Base-by-base conservation (phyloP, 371 early-diverging fungal species). In the Saksenaea vasiformis region DNA sequence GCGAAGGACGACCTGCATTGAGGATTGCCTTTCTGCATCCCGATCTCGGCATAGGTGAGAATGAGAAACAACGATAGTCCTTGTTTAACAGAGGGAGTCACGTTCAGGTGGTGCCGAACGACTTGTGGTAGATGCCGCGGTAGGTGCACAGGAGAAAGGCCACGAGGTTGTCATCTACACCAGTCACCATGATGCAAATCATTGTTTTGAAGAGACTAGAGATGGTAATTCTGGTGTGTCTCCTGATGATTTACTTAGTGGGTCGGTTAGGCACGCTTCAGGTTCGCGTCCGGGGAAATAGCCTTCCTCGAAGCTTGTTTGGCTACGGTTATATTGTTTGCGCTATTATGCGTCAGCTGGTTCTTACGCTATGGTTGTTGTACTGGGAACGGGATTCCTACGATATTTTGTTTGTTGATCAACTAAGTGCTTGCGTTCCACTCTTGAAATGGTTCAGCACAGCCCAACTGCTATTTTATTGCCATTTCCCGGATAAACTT, bases 401-500 rank as follows among this genome's bases (percentile, higher is more conserved):
- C 60, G 96, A 97, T 69, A 83, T 94, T 7, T 65, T 94, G n/a
- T 74, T 98, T 58, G 89, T 94, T 9, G 98, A 98, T 83, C 95
- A 95, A 72, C 72, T 97, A n/a, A 90, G 95, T 22, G 88, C 90
- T 2, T 85, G 91, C 19, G 85, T 95, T 19, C 97, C 97, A 9
- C 27, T 97, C 7, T 74, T 97, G 39, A 85, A 88, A 36, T 82
- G 83, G 70, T 73, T 73, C 44, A 78, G 86, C 17, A 76, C 85
- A 1, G 73, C 85, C 19, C 87, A 88, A 80, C 84, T 97, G 9
- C 74, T 97, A 31, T 98, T 97, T 77, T 98, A 98, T 71, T 96
- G 98, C 72, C 98, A 98, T 66, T 96, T 93, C 70, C 98, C 98
- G 0, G 98, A 98, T 69, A 90, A 92, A 68, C 82, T 95, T 17